A percentile compares a stretch with the other conserved stretches of the same genome.
phyloP scores from a whole-genome alignment of 208 protist genomes.

The Leishmania tarentolae region DNA sequence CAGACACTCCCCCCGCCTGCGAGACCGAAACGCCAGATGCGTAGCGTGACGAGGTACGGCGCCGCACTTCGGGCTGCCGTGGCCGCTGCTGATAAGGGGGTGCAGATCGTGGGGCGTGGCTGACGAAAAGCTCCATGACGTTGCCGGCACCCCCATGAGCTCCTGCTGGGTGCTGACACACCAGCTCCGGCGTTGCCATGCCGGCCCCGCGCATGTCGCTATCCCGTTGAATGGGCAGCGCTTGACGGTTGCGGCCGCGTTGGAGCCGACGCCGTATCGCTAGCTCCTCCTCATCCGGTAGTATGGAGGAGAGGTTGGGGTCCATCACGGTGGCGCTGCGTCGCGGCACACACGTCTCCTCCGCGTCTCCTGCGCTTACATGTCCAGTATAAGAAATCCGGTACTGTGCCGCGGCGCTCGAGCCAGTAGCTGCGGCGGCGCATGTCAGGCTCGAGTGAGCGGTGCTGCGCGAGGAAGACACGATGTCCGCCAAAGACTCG shows the following conservation, averaged over 20 bases:
- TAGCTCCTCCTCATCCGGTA: slow-evolving; percentile 40
- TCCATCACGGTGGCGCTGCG: slow-evolving; percentile 43
- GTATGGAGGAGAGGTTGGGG: slow-evolving; percentile 59
- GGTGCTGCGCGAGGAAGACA: slow-evolving; percentile 60
- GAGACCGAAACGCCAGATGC: background rate
- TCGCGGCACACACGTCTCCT: slow-evolving; percentile 1
- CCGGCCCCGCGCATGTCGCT: background rate
- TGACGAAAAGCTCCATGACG: slow-evolving; percentile 7
- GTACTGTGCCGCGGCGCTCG: slow-evolving; percentile 5
- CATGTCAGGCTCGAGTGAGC: slow-evolving; percentile 33
- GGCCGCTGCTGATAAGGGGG: background rate
- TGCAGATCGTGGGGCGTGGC: background rate
- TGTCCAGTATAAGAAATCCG: slow-evolving; percentile 3
- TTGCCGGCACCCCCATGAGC: background rate
- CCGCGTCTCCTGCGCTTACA: background rate
- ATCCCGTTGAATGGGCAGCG: background rate
- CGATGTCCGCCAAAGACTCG: slow-evolving; percentile 42
- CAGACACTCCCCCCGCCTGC: background rate
- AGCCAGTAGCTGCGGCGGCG: slow-evolving; percentile 27
- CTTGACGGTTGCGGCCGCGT: slow-evolving; percentile 1
- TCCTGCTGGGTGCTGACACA: background rate
- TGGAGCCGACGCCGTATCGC: slow-evolving; percentile 20
- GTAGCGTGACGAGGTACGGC: background rate
- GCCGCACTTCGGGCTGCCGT: background rate
- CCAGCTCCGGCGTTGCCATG: background rate